These are phyloP conservation scores for Arabis hirsuta DNA, from an alignment of 345 rosid genomes.

Conservation along the genomic window DNA sequence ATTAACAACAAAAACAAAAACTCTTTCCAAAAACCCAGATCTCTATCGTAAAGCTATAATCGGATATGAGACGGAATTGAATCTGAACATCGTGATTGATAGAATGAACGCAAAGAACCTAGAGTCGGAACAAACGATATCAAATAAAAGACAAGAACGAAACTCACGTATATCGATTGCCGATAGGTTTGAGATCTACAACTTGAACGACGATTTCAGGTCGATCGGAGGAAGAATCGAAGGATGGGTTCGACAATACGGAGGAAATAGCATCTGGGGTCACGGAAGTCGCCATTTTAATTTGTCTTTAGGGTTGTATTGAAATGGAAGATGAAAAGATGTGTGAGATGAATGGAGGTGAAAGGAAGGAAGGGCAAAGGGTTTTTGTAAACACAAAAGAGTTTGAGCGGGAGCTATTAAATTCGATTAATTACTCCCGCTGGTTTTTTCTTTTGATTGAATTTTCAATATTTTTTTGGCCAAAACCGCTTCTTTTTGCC, in stretches of 20 bases:
- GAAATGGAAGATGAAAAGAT: not conserved
- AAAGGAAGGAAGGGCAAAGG: not conserved
- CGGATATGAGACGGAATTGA: too few relatives aligned
- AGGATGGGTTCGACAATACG: conserved; percentile 63
- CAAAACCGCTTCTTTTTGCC: conserved; percentile 32
- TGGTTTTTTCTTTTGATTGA: not conserved
- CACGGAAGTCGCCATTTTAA: conserved; percentile 52
- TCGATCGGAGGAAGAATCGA: conserved; percentile 58
- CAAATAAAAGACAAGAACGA: not conserved
- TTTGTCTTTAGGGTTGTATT: not conserved
- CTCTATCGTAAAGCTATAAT: not conserved
- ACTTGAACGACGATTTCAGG: conserved; percentile 73
- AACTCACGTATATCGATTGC: conserved; percentile 74
- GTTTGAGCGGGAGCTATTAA: conserved; percentile 34
- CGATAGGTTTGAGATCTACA: conserved; percentile 78
- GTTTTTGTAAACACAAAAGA: conserved; percentile 27
- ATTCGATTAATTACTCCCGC: conserved; percentile 29
- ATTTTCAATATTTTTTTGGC: not conserved
- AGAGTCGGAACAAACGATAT: not conserved
- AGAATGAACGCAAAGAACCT: not conserved
- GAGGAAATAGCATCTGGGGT: conserved; percentile 66
- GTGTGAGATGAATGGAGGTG: not conserved
- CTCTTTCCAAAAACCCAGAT: conserved; percentile 11
- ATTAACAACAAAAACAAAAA: not conserved
- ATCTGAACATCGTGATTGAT: too few relatives aligned